Percentiles rank a stretch among this genome's conserved stretches.
Evolutionary conservation across 768 basidiomycete genomes (phyloP).

Genomic region (Suillus tomentosus): DNA sequence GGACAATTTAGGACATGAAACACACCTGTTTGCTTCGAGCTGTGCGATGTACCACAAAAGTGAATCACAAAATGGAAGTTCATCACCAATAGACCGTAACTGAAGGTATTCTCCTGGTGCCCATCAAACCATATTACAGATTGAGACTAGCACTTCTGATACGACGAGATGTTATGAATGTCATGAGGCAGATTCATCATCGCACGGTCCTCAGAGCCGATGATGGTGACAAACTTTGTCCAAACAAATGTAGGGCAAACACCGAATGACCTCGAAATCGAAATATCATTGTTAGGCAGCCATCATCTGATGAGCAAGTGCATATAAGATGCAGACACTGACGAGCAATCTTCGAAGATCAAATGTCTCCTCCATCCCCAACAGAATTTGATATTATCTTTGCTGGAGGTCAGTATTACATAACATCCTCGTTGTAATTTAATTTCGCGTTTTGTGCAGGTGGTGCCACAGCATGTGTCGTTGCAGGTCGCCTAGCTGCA

Average conservation of each 20-base stretch:
- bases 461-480: slow-evolving; percentile 37
- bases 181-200: background rate
- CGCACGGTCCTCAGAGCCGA: background rate
- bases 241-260: background rate
- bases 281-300: background rate
- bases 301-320: background rate
- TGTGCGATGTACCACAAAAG: background rate
- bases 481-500: slow-evolving; percentile 31
- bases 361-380: background rate
- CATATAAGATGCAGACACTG: background rate
- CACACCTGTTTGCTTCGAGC: background rate
- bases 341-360: no score
- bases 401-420: slow-evolving; percentile 46
- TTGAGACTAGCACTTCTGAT: background rate
- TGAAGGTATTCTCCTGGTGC: no score
- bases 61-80: no score
- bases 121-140: background rate
- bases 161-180: background rate
- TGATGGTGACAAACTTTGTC: background rate
- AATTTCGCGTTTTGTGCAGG: slow-evolving; percentile 22
- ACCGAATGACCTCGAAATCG: no score
- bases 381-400: slow-evolving; percentile 26
- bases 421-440: background rate
- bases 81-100: no score
- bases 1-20: background rate